These are phyloP conservation scores for Balakata baccata DNA, from an alignment of 345 rosid genomes.

Conservation along the genomic window DNA sequence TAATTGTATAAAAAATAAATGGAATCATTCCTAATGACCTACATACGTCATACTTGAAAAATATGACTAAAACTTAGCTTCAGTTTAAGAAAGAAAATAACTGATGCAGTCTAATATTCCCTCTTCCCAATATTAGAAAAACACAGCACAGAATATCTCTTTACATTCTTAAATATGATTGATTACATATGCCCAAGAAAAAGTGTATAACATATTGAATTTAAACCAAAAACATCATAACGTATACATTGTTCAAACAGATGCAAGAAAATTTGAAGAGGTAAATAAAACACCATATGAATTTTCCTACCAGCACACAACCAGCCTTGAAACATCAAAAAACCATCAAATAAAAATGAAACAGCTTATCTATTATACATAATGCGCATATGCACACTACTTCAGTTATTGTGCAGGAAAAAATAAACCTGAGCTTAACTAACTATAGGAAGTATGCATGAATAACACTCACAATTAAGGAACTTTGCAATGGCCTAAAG, in stretches of 20 bases:
- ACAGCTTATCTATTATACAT: constrained; percentile 1
- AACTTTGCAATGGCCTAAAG: constrained; percentile 69
- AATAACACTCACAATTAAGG: constrained; percentile 65
- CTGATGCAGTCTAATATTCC: background rate
- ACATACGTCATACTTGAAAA: no score
- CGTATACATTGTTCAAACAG: background rate
- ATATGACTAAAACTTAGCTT: background rate
- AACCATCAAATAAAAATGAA: background rate
- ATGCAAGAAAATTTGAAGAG: background rate
- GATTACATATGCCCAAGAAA: background rate
- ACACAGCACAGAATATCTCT: background rate
- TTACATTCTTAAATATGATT: background rate
- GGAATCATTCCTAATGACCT: background rate
- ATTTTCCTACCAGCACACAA: background rate
- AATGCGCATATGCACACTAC: background rate
- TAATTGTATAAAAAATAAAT: background rate
- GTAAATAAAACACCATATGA: background rate
- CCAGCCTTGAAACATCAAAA: background rate
- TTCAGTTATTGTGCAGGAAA: background rate
- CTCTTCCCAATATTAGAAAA: background rate
- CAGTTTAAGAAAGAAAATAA: background rate
- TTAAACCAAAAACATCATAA: background rate
- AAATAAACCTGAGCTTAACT: constrained; percentile 9
- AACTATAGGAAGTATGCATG: constrained; percentile 5
- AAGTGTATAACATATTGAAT: background rate